These are phyloP conservation scores for Bacidia rubella DNA, from an alignment of 495 filamentous ascomycete genomes.

Conservation along the genomic window DNA sequence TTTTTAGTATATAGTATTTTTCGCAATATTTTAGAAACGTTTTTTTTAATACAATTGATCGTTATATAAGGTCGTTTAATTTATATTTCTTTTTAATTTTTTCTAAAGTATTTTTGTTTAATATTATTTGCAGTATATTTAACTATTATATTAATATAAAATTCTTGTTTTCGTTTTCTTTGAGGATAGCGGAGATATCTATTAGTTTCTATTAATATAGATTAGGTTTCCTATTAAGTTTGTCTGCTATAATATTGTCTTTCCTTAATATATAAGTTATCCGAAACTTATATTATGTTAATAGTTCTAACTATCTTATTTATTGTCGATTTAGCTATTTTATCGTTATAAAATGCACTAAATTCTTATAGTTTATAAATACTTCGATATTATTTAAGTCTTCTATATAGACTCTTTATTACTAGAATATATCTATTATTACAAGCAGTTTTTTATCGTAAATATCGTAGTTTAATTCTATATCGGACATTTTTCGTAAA, in stretches of 20 bases:
- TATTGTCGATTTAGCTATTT: conserved; percentile 19
- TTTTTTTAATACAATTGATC: background rate
- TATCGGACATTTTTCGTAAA: conserved; percentile 9
- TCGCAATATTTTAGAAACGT: conserved; percentile 1
- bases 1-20: background rate
- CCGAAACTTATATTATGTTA: conserved; percentile 22
- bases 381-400: conserved; percentile 10
- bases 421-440: conserved; percentile 8
- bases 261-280: conserved; percentile 17
- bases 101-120: background rate
- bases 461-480: conserved; percentile 19
- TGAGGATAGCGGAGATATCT: background rate
- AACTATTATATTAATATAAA: conserved; percentile 1
- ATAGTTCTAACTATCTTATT: conserved; percentile 15
- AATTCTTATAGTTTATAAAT: conserved; percentile 18
- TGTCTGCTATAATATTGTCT: conserved; percentile 8
- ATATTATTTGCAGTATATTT: background rate
- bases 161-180: background rate
- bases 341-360: conserved; percentile 18
- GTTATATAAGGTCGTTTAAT: background rate
- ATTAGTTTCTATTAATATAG: conserved; percentile 1
- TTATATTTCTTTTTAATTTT: background rate
- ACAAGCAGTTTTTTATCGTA: conserved; percentile 18
- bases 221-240: conserved; percentile 4
- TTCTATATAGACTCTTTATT: conserved; percentile 13